A percentile compares a stretch with the other conserved stretches of the same genome.
phyloP scores from a whole-genome alignment of 768 basidiomycete species.

The Naganishia vishniacii region DNA sequence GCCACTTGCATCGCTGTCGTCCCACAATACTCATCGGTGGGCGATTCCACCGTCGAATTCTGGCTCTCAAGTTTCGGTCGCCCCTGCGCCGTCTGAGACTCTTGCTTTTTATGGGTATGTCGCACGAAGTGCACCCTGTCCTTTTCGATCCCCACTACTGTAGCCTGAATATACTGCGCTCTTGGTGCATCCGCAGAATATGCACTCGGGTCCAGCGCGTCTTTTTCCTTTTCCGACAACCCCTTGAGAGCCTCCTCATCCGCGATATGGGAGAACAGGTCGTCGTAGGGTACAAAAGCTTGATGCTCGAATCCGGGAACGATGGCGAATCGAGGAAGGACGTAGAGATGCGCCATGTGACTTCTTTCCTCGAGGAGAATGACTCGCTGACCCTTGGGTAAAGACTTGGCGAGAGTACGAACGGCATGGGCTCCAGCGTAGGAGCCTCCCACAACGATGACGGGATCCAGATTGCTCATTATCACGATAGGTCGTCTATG shows the following conservation, averaged over 20 bases:
- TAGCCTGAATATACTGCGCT: constrained; percentile 27
- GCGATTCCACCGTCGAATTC: neutral
- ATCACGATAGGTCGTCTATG: neutral
- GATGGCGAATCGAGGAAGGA: constrained; percentile 41
- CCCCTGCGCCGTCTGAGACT: neutral
- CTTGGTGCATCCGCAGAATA: constrained; percentile 13
- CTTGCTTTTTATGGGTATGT: constrained; percentile 16
- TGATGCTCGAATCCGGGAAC: constrained; percentile 36
- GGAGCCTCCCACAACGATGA: constrained; percentile 29
- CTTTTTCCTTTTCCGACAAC: constrained; percentile 18
- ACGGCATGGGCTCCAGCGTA: constrained; percentile 27
- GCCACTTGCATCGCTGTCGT: constrained; percentile 19
- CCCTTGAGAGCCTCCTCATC: constrained; percentile 24
- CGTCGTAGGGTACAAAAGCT: constrained; percentile 44
- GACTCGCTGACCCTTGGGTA: constrained; percentile 16
- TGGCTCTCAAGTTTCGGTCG: neutral
- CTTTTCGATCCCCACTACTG: constrained; percentile 18
- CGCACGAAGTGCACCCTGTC: constrained; percentile 17
- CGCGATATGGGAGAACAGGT: constrained; percentile 27
- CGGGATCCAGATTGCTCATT: constrained; percentile 18
- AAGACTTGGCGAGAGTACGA: constrained; percentile 21
- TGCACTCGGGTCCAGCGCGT: neutral
- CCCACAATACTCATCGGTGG: constrained; percentile 7
- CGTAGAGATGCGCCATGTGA: constrained; percentile 28
- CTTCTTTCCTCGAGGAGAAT: constrained; percentile 27